Conservation (phyloP, 495 filamentous ascomycete species). For the Clavariopsis aquatica region DNA sequence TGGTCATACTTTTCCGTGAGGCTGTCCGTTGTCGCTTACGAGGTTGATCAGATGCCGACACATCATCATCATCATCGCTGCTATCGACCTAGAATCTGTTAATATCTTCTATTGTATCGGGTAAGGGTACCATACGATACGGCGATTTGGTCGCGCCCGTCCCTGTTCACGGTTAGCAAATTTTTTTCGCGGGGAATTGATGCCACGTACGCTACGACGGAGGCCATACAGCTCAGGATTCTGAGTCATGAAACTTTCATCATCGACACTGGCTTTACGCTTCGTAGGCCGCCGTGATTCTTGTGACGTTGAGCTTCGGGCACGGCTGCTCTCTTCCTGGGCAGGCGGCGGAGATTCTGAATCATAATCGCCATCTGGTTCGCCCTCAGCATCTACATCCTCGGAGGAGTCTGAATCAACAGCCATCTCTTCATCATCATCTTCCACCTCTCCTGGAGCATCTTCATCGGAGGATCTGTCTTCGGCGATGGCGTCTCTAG, state of each 20-base stretch:
- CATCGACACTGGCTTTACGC: constrained; percentile 69
- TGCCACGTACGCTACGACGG: constrained; percentile 74
- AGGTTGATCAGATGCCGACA: constrained; percentile 67
- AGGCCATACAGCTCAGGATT: constrained; percentile 97
- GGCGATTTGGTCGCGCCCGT: constrained; percentile 57
- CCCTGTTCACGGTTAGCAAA: constrained; percentile 42
- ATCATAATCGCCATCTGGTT: constrained; percentile 78
- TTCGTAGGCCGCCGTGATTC: constrained; percentile 67
- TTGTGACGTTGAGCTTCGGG: constrained; percentile 66
- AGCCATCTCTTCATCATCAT: constrained; percentile 45
- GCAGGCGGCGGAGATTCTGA: constrained; percentile 58
- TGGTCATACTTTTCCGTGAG: constrained; percentile 44
- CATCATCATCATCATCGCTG: constrained; percentile 64
- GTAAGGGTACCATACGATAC: constrained; percentile 46
- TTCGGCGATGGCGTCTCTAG: constrained; percentile 41
- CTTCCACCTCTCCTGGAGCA: constrained; percentile 28
- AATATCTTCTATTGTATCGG: neutral
- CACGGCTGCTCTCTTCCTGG: constrained; percentile 29
- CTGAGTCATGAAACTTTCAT: constrained; percentile 80
- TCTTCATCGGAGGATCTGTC: constrained; percentile 34
- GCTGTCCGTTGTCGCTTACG: constrained; percentile 50
- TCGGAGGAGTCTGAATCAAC: constrained; percentile 53
- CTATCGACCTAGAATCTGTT: constrained; percentile 60
- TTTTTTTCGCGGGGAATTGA: neutral
- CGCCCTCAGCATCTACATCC: constrained; percentile 66